These are phyloP conservation scores for Epithemia pelagica DNA, from an alignment of 108 stramenopile species.

Conservation along the genomic window DNA sequence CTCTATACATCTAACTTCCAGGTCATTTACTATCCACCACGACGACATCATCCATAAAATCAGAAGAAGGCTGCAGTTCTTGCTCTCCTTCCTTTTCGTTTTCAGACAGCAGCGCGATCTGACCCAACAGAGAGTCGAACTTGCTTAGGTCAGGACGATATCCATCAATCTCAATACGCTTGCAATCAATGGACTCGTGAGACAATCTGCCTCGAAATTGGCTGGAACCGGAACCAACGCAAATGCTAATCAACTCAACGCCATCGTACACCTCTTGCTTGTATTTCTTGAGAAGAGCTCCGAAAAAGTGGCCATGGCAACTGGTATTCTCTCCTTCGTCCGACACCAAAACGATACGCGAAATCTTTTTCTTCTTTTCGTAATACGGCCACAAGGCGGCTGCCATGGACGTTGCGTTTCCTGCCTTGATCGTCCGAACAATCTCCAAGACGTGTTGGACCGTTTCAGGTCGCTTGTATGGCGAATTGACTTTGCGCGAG, in stretches of 20 bases:
- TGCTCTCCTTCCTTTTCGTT: background rate
- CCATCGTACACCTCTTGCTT: conserved; percentile 13
- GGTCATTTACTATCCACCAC: too few relatives aligned
- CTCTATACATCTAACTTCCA: too few relatives aligned
- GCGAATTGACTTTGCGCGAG: conserved; percentile 2
- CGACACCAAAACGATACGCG: conserved; percentile 20
- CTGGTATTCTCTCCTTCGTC: conserved; percentile 19
- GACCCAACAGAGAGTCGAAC: conserved; percentile 15
- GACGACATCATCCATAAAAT: background rate
- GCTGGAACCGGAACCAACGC: conserved; percentile 9
- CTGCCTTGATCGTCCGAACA: conserved; percentile 13
- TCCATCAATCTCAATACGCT: conserved; percentile 6
- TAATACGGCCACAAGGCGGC: conserved; percentile 26
- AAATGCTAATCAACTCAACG: conserved; percentile 13
- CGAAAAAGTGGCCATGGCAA: conserved; percentile 10
- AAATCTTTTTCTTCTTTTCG: conserved; percentile 6
- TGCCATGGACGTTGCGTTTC: conserved; percentile 12
- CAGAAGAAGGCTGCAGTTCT: background rate
- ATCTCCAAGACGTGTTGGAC: conserved; percentile 17
- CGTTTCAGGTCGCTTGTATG: conserved; percentile 12
- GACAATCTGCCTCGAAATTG: background rate
- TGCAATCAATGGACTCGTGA: conserved; percentile 1
- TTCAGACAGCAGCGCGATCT: conserved; percentile 1
- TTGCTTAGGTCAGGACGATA: conserved; percentile 13
- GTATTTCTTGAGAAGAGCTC: conserved; percentile 12